phyloP scores from a whole-genome alignment of 352 stramenopile species.

The Phytophthora idaei region DNA sequence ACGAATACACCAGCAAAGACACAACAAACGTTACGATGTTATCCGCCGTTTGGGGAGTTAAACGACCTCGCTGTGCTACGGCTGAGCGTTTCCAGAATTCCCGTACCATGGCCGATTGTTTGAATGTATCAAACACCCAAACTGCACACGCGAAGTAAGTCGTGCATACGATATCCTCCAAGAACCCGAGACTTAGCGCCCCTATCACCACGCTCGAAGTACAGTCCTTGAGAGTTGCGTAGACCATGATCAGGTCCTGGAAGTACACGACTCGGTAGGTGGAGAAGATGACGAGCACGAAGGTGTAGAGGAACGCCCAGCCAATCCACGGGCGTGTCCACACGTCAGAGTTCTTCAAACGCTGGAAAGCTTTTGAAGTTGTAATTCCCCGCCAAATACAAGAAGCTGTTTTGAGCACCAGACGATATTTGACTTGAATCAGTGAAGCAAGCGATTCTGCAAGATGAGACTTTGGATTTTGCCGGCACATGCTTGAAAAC shows the following conservation, averaged over 20 bases:
- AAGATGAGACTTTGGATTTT: no score
- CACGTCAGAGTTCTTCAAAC: neutral
- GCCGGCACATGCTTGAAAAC: no score
- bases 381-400: neutral
- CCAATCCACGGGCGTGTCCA: slow-evolving; percentile 26
- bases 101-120: neutral
- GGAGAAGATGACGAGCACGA: slow-evolving; percentile 34
- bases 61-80: neutral
- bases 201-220: slow-evolving; percentile 15
- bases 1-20: slow-evolving; percentile 37
- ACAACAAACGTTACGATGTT: slow-evolving; percentile 35
- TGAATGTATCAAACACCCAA: slow-evolving; percentile 1
- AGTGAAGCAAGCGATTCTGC: neutral
- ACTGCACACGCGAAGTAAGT: slow-evolving; percentile 14
- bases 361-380: neutral
- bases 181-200: slow-evolving; percentile 33
- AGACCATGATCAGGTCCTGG: slow-evolving; percentile 28
- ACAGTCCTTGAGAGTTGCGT: slow-evolving; percentile 11
- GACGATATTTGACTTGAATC: neutral
- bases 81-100: neutral
- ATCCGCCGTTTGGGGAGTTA: neutral
- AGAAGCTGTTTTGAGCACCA: neutral
- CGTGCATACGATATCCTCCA: slow-evolving; percentile 43
- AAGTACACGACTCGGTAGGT: slow-evolving; percentile 30
- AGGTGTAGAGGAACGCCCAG: slow-evolving; percentile 37